Percentiles rank a stretch among this genome's conserved stretches.
These are phyloP conservation scores for Bipolaris zeicola DNA, from an alignment of 2,329 filamentous ascomycete species.

Conservation along the genomic window DNA sequence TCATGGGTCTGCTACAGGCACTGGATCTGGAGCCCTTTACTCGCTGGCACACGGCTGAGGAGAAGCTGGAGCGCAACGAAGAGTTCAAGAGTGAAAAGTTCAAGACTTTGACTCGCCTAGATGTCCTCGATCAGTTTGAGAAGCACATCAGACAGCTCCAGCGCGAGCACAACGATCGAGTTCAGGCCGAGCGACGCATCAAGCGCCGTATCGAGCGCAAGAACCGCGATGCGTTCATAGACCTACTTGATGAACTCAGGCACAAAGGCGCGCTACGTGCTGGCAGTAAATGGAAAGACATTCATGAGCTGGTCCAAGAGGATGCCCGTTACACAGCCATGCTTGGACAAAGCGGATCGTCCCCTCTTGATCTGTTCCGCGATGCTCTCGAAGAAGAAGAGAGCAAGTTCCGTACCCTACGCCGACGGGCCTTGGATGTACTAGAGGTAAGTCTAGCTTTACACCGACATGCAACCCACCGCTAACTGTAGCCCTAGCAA, in stretches of 20 bases:
- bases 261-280: conserved; percentile 82
- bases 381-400: conserved; percentile 95
- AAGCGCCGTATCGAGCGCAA: conserved; percentile 84
- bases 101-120: conserved; percentile 81
- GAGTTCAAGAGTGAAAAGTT: conserved; percentile 83
- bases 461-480: neutral
- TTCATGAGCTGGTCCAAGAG: conserved; percentile 74
- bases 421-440: conserved; percentile 85
- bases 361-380: conserved; percentile 92
- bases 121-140: conserved; percentile 91
- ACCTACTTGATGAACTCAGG: conserved; percentile 75
- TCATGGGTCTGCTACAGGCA: conserved; percentile 76
- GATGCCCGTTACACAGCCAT: conserved; percentile 85
- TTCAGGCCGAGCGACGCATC: conserved; percentile 83
- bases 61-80: conserved; percentile 76
- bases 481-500: conserved; percentile 62
- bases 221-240: conserved; percentile 79
- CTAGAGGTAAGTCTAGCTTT: conserved; percentile 72
- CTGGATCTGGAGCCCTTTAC: conserved; percentile 91
- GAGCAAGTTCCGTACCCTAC: conserved; percentile 75
- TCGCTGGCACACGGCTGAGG: conserved; percentile 89
- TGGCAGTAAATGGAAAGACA: conserved; percentile 85
- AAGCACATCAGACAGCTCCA: conserved; percentile 93
- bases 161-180: conserved; percentile 85
- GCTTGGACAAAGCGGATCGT: conserved; percentile 82